Conservation (phyloP, 176 grass and related monocot species). For the Avena sativa region DNA sequence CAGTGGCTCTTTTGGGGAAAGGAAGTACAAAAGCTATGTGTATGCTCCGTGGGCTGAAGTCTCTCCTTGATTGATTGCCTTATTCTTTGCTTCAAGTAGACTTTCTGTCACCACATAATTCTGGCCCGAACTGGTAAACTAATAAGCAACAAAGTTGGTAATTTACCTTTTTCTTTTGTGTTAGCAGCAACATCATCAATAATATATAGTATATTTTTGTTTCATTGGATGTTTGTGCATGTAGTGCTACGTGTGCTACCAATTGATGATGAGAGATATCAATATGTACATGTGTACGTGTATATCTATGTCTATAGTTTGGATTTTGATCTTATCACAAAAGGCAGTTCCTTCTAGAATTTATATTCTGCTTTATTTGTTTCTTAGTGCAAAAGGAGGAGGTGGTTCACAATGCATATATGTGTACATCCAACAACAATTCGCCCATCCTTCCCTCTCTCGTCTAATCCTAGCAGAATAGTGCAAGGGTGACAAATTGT, state of each 20-base stretch:
- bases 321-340: slow-evolving; percentile 44
- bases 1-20: slow-evolving; percentile 47
- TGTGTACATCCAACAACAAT: slow-evolving; percentile 57
- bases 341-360: slow-evolving; percentile 30
- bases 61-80: slow-evolving; percentile 48
- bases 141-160: neutral
- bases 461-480: slow-evolving; percentile 62
- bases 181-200: neutral
- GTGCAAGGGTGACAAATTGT: slow-evolving; percentile 81
- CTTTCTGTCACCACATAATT: slow-evolving; percentile 36
- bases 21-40: slow-evolving; percentile 48
- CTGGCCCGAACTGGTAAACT: slow-evolving; percentile 36
- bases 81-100: slow-evolving; percentile 47
- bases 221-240: neutral
- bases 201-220: neutral
- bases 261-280: neutral
- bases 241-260: neutral
- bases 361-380: neutral
- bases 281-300: neutral
- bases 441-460: slow-evolving; percentile 51
- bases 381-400: slow-evolving; percentile 25
- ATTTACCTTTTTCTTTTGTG: neutral
- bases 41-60: slow-evolving; percentile 46
- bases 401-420: slow-evolving; percentile 31
- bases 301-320: neutral